These are phyloP conservation scores for Elsinoe fawcettii DNA, from an alignment of 2,329 filamentous ascomycete species.

Conservation along the genomic window DNA sequence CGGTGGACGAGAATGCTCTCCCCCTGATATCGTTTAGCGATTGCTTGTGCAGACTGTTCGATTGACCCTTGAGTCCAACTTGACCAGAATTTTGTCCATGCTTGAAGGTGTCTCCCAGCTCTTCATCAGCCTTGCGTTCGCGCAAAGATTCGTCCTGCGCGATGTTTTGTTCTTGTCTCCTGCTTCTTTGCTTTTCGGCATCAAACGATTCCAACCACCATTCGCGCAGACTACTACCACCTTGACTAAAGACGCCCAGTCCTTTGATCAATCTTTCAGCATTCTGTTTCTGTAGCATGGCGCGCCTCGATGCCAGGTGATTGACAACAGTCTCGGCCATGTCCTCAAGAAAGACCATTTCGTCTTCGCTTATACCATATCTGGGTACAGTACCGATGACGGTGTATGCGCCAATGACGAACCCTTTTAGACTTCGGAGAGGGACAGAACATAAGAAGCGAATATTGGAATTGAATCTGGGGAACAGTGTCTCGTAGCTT, in stretches of 20 bases:
- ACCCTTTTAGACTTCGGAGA: constrained; percentile 48
- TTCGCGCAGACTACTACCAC: constrained; percentile 22
- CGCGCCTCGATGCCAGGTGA: constrained; percentile 46
- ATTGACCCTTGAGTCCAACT: neutral
- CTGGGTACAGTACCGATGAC: constrained; percentile 53
- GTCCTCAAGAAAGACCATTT: constrained; percentile 50
- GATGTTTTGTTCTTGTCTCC: constrained; percentile 4
- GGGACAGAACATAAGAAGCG: constrained; percentile 53
- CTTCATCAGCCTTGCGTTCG: constrained; percentile 18
- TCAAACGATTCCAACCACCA: constrained; percentile 24
- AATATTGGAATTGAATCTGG: constrained; percentile 14
- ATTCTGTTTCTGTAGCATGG: constrained; percentile 45
- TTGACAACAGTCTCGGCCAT: constrained; percentile 51
- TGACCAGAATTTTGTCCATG: neutral
- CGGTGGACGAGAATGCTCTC: neutral
- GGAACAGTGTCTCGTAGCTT: constrained; percentile 1
- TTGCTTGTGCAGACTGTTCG: neutral
- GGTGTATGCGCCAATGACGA: constrained; percentile 52
- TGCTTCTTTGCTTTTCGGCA: constrained; percentile 9
- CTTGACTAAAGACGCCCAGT: constrained; percentile 39
- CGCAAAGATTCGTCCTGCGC: neutral
- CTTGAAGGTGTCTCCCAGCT: constrained; percentile 19
- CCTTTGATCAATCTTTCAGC: constrained; percentile 49
- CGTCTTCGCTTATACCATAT: constrained; percentile 42
- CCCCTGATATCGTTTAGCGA: neutral